A percentile compares a stretch with the other conserved stretches of the same genome.
These are phyloP conservation scores for Albifimbria verrucaria DNA, from an alignment of 2,329 filamentous ascomycete genomes.

Conservation along the genomic window DNA sequence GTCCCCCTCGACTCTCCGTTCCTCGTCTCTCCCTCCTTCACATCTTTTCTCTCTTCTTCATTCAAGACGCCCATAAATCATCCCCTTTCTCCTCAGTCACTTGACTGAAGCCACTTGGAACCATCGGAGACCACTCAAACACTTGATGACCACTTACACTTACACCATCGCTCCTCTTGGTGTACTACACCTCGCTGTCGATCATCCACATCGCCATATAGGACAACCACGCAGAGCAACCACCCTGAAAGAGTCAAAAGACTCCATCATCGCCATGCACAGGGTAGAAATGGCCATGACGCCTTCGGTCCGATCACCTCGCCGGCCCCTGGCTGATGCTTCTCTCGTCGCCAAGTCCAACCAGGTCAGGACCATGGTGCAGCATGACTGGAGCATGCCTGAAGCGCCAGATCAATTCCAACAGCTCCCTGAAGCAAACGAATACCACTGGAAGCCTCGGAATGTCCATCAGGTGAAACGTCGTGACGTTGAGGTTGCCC, in stretches of 20 bases:
- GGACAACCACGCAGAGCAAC: not conserved
- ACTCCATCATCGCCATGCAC: not conserved
- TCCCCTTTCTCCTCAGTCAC: not conserved
- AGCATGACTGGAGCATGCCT: constrained; percentile 1
- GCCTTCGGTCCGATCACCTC: not conserved
- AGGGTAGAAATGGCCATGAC: not conserved
- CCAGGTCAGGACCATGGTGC: not conserved
- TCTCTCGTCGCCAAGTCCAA: not conserved
- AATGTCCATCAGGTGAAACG: not conserved
- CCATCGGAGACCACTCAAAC: not conserved
- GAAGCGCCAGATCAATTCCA: not conserved
- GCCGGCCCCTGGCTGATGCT: not conserved
- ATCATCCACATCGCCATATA: not conserved
- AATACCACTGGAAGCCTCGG: not conserved
- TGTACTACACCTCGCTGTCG: not conserved
- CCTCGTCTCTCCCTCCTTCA: not conserved
- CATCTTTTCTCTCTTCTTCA: constrained; percentile 1
- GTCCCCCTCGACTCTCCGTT: constrained; percentile 4
- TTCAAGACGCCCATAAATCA: not conserved
- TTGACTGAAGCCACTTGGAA: not conserved
- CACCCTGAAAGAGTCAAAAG: not conserved
- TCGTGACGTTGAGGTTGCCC: not conserved
- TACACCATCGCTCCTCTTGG: not conserved
- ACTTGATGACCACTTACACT: not conserved
- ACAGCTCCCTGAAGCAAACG: not conserved